Evolutionary conservation across 305 asterid genomes (phyloP).

Genomic region (Plantago rigida): DNA sequence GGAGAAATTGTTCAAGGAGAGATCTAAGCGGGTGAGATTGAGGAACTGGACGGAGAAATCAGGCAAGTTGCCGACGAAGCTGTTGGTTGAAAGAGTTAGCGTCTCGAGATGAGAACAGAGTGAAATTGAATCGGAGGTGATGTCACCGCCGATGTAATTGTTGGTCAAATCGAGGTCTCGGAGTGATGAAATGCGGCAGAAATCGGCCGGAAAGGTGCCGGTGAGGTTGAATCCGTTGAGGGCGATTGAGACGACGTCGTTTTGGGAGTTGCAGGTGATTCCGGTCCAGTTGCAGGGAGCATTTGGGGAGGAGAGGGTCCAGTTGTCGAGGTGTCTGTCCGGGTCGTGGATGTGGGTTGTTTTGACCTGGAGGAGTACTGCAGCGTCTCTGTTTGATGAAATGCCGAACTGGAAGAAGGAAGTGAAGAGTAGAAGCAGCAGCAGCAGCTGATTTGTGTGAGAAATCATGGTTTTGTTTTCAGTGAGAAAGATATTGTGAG

Average conservation of each 20-base stretch:
- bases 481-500: too few relatives aligned
- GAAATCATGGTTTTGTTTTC: constrained; percentile 26
- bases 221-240: constrained; percentile 34
- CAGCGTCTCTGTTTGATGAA: constrained; percentile 49
- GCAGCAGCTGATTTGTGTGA: constrained; percentile 7
- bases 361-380: constrained; percentile 53
- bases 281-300: constrained; percentile 85
- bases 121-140: constrained; percentile 41
- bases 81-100: constrained; percentile 45
- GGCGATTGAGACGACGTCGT: constrained; percentile 46
- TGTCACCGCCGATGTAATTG: constrained; percentile 40
- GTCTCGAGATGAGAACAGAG: constrained; percentile 53
- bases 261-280: constrained; percentile 35
- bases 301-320: constrained; percentile 32
- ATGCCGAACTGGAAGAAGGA: constrained; percentile 5
- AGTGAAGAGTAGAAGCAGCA: constrained; percentile 27
- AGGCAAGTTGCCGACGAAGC: constrained; percentile 58
- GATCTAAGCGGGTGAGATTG: constrained; percentile 48
- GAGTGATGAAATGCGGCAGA: constrained; percentile 63
- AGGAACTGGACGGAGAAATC: constrained; percentile 35
- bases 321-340: constrained; percentile 38
- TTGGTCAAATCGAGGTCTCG: constrained; percentile 40
- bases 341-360: constrained; percentile 3
- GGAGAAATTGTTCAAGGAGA: constrained; percentile 51
- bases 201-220: constrained; percentile 66